Conservation (phyloP, 73 alveolate species). For the Uronychia binucleata region DNA sequence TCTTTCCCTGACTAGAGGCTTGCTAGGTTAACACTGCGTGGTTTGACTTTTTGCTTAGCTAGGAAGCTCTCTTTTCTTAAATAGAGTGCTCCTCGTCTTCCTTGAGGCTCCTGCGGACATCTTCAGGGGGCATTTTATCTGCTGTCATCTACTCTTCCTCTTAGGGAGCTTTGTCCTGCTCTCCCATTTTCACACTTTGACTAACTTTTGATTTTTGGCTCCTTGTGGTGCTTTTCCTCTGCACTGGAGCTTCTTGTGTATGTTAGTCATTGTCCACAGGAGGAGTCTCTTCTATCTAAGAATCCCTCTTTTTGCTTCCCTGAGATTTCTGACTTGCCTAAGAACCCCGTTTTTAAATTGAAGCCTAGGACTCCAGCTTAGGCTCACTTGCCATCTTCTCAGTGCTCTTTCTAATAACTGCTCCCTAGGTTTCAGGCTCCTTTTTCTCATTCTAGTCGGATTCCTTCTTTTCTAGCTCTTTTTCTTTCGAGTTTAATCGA, state of each 20-base stretch:
- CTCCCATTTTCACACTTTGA: neutral
- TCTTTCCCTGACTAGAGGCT: too few species aligned
- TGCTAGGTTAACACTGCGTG: too few species aligned
- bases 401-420: neutral
- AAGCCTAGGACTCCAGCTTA: neutral
- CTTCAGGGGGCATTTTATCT: too few species aligned
- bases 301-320: neutral
- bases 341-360: neutral
- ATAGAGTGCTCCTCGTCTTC: too few species aligned
- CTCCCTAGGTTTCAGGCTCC: neutral
- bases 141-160: too few species aligned
- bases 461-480: neutral
- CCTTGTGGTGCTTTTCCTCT: neutral
- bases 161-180: neutral
- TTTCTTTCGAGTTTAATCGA: neutral
- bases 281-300: neutral
- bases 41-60: too few species aligned
- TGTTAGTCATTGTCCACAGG: neutral
- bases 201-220: neutral
- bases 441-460: neutral
- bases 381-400: neutral
- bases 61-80: too few species aligned
- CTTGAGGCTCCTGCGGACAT: too few species aligned
- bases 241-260: neutral
- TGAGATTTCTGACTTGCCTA: neutral